Evolutionary conservation across 2,329 filamentous ascomycete genomes (phyloP).

Genomic region (Ophiostoma quercus): DNA sequence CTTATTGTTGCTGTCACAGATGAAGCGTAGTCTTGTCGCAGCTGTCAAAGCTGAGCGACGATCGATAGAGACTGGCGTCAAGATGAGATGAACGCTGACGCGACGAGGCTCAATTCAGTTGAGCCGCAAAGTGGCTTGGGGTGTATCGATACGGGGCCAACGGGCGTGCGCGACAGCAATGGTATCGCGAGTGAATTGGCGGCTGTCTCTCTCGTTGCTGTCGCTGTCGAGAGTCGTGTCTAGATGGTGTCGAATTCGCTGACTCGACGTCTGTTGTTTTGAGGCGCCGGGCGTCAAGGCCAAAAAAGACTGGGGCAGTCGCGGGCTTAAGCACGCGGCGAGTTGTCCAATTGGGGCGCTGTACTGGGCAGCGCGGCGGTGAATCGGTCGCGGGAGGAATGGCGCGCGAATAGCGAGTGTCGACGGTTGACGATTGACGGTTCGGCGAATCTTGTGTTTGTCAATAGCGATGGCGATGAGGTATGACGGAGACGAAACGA

Average conservation of each 20-base stretch:
- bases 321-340: conserved; percentile 5
- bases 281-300: conserved; percentile 11
- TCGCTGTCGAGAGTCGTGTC: background rate
- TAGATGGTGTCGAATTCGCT: too few species aligned
- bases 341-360: background rate
- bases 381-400: background rate
- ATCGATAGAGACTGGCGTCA: background rate
- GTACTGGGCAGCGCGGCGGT: background rate
- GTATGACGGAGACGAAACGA: conserved; percentile 5
- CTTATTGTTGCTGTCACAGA: background rate
- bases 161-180: background rate
- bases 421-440: background rate
- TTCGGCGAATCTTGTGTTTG: background rate
- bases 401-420: background rate
- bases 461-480: background rate
- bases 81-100: background rate
- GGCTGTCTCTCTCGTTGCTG: background rate
- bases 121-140: background rate
- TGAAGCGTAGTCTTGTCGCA: background rate
- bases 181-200: background rate
- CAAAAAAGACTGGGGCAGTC: conserved; percentile 8
- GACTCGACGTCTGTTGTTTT: conserved; percentile 7
- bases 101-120: background rate
- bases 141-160: background rate
- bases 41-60: background rate